Percentiles rank a stretch among this genome's conserved stretches.
phyloP scores from a whole-genome alignment of 192 early-diverging fungal species.

The Endogone sp. region DNA sequence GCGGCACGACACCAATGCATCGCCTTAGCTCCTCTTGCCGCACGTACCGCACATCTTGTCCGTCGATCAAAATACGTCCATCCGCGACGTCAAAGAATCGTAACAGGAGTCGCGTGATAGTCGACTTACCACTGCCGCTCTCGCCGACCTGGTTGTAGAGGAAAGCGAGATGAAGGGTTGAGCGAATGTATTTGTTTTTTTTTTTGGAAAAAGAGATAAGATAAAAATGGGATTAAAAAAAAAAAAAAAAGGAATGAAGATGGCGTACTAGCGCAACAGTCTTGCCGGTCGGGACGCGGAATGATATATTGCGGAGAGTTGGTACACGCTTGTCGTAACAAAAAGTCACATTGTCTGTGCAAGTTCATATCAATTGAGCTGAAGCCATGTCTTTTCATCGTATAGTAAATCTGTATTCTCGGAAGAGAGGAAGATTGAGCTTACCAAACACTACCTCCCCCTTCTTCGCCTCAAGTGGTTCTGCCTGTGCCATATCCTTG shows the following conservation, averaged over 20 bases:
- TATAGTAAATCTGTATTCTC: no score
- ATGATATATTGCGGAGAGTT: conserved; percentile 43
- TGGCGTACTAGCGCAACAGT: conserved; percentile 53
- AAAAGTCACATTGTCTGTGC: conserved; percentile 53
- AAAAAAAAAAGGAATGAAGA: neutral
- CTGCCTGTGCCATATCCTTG: conserved; percentile 34
- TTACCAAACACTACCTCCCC: no score
- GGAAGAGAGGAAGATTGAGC: no score
- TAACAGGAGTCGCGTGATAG: conserved; percentile 43
- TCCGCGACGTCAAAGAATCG: conserved; percentile 56
- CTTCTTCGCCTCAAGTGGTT: conserved; percentile 1
- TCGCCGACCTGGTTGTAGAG: conserved; percentile 9
- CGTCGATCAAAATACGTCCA: conserved; percentile 57
- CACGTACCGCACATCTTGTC: conserved; percentile 52
- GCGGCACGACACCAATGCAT: conserved; percentile 56
- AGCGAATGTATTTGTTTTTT: no score
- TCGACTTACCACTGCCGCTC: no score
- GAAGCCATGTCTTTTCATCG: no score
- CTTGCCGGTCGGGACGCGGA: conserved; percentile 45
- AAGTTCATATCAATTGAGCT: no score
- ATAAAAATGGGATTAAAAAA: no score
- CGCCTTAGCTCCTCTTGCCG: conserved; percentile 46
- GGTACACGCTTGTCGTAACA: conserved; percentile 40
- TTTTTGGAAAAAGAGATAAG: no score
- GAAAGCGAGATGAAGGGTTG: conserved; percentile 11